phyloP scores from a whole-genome alignment of 2,329 filamentous ascomycete species.

The Venturia oleaginea region DNA sequence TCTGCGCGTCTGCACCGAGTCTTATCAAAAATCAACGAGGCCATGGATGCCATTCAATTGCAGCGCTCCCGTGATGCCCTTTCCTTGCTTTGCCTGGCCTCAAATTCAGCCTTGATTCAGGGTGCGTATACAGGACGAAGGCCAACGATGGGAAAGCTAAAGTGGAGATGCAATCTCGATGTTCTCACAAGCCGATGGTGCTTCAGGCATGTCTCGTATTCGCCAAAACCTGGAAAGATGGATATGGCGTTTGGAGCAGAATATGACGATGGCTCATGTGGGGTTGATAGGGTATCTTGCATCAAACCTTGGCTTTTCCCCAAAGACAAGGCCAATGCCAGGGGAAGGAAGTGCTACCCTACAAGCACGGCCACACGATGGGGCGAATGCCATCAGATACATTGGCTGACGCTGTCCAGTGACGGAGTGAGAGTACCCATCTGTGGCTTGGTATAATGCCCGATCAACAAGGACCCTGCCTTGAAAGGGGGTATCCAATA shows the following conservation, averaged over 20 bases:
- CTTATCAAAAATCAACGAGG: too few species aligned
- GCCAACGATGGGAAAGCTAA: neutral
- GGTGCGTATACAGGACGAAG: neutral
- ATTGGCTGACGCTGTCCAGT: neutral
- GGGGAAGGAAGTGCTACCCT: neutral
- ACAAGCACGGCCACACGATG: slow-evolving; percentile 3
- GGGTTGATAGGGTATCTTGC: neutral
- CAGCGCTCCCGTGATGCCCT: too few species aligned
- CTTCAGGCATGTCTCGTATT: neutral
- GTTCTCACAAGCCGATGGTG: neutral
- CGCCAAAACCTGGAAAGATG: neutral
- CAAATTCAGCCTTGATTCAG: neutral
- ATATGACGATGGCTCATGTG: neutral
- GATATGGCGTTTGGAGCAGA: neutral
- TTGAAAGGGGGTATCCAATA: too few species aligned
- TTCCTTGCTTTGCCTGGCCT: neutral
- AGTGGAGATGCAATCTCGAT: neutral
- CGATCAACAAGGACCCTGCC: neutral
- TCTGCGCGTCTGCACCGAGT: neutral
- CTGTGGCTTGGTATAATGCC: neutral
- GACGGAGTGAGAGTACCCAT: neutral
- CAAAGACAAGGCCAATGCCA: neutral
- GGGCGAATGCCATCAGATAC: neutral
- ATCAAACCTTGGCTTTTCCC: neutral
- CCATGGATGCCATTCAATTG: too few species aligned